These are phyloP conservation scores for Plenodomus biglobosus DNA, from an alignment of 2,329 filamentous ascomycete species.

Conservation along the genomic window DNA sequence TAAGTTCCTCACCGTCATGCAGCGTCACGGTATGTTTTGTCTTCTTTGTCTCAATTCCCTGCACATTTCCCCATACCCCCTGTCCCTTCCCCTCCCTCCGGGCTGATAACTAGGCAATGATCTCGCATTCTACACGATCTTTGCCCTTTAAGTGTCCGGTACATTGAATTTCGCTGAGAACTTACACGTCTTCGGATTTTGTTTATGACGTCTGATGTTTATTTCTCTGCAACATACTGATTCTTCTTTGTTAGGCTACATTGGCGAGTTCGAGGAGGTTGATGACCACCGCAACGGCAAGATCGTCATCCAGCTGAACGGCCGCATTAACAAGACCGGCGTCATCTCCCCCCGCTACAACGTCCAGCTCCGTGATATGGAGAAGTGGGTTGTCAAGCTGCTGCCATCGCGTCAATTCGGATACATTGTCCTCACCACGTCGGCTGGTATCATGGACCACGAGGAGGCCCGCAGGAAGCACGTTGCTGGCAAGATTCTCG, in stretches of 20 bases:
- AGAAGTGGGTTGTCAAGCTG: constrained; percentile 99
- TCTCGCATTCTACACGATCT: constrained; percentile 79
- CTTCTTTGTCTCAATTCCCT: constrained; percentile 10
- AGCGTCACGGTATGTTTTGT: constrained; percentile 88
- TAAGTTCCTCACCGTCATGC: constrained; percentile 99
- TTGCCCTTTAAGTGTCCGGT: constrained; percentile 99
- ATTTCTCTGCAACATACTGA: constrained; percentile 89
- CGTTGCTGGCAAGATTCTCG: constrained; percentile 98
- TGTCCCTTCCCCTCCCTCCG: constrained; percentile 58
- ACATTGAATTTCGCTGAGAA: constrained; percentile 82
- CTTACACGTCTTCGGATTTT: constrained; percentile 92
- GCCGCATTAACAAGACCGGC: constrained; percentile 98
- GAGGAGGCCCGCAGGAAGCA: constrained; percentile 99
- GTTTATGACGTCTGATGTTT: constrained; percentile 85
- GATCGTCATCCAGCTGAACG: constrained; percentile 99
- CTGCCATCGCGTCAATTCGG: constrained; percentile 99
- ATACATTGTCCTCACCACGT: constrained; percentile 98
- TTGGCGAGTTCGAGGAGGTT: constrained; percentile 99
- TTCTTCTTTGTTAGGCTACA: constrained; percentile 75
- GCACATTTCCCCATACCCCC: constrained; percentile 11
- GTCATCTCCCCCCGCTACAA: constrained; percentile 99
- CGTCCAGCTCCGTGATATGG: constrained; percentile 93
- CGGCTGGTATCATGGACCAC: constrained; percentile 99
- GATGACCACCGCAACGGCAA: constrained; percentile 99
- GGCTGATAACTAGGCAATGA: constrained; percentile 99